These are phyloP conservation scores for Ophiocordyceps camponoti-leonardi DNA, from an alignment of 2,329 filamentous ascomycete genomes.

Conservation along the genomic window DNA sequence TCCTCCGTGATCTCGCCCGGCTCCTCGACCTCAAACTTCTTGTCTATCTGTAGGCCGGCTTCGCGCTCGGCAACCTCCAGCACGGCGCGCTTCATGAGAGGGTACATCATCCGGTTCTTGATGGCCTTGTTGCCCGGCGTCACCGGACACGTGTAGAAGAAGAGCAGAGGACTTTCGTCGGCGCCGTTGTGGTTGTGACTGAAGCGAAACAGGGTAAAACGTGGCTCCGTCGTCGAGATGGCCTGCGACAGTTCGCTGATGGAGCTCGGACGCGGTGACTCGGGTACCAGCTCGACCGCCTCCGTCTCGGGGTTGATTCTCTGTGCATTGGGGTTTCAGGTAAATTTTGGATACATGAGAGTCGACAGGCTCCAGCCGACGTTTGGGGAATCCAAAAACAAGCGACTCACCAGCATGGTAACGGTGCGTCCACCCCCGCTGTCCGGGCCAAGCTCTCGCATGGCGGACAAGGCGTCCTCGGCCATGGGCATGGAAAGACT, in stretches of 20 bases:
- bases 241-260: conserved; percentile 38
- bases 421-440: conserved; percentile 25
- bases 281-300: conserved; percentile 45
- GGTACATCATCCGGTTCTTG: conserved; percentile 76
- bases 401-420: conserved; percentile 44
- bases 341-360: too few species aligned
- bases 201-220: conserved; percentile 65
- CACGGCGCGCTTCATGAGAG: conserved; percentile 50
- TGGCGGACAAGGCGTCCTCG: conserved; percentile 44
- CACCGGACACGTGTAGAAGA: conserved; percentile 68
- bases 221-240: conserved; percentile 52
- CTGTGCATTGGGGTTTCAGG: conserved; percentile 16
- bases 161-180: conserved; percentile 45
- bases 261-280: conserved; percentile 31
- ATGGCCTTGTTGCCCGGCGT: conserved; percentile 48
- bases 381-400: too few species aligned
- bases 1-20: conserved; percentile 55
- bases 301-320: conserved; percentile 58
- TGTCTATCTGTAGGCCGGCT: conserved; percentile 47
- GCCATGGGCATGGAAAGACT: conserved; percentile 39
- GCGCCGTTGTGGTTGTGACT: conserved; percentile 35
- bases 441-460: conserved; percentile 39
- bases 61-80: conserved; percentile 48
- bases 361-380: too few species aligned
- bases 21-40: conserved; percentile 52